A percentile compares a stretch with the other conserved stretches of the same genome.
Conservation (phyloP, 208 protist genomes). For the Acanthamoeba royreba region DNA sequence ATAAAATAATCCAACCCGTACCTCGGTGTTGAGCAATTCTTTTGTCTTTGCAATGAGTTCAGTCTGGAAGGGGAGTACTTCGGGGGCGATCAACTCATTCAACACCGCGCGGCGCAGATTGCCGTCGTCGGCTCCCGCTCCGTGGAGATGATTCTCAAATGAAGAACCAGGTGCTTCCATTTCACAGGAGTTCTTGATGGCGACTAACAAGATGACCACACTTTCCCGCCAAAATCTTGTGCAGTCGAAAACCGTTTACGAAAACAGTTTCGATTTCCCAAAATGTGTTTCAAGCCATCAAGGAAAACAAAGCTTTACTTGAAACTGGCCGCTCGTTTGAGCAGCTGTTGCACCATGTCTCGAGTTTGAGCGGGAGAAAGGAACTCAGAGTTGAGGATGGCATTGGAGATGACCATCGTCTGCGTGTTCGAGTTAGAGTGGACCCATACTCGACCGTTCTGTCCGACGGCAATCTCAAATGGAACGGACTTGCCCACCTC, state of each 20-base stretch:
- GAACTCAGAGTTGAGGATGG: constrained; percentile 70
- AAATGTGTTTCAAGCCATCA: not conserved
- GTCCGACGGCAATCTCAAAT: constrained; percentile 80
- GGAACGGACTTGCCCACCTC: constrained; percentile 68
- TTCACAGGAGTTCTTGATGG: not conserved
- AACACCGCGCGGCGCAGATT: not conserved
- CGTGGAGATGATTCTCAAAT: not conserved
- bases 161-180: not conserved
- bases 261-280: not conserved
- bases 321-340: constrained; percentile 1
- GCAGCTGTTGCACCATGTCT: constrained; percentile 53
- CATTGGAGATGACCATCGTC: constrained; percentile 73
- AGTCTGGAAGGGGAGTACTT: not conserved
- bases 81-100: not conserved
- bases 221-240: not conserved
- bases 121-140: not conserved
- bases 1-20: not conserved
- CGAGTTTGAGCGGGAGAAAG: constrained; percentile 22
- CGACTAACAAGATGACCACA: too few species aligned
- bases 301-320: not conserved
- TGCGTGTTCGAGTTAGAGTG: constrained; percentile 47
- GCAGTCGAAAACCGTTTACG: not conserved
- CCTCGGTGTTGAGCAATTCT: not conserved
- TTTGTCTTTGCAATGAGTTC: not conserved
- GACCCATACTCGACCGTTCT: constrained; percentile 82